Conservation (phyloP, 805 yeast genomes). For the Saccharomycopsis lassenensis region DNA sequence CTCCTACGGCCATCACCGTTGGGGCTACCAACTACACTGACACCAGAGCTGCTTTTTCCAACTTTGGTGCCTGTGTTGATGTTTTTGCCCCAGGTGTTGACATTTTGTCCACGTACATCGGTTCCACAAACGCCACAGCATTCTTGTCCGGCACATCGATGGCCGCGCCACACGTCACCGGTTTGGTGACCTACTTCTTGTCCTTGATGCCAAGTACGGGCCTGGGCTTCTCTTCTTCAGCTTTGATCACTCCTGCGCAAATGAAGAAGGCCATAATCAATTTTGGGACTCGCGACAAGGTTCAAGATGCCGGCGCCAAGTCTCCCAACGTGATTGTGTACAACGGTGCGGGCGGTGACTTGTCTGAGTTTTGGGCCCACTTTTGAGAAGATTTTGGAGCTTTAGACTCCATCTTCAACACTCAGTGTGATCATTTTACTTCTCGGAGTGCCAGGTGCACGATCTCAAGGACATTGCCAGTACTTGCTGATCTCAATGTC, state of each 20-base stretch:
- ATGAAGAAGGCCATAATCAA: constrained; percentile 64
- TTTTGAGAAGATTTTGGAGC: too few relatives aligned
- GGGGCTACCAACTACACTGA: constrained; percentile 89
- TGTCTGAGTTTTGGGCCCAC: constrained; percentile 62
- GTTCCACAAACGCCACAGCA: constrained; percentile 67
- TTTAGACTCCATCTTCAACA: too few relatives aligned
- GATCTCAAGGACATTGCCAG: too few relatives aligned
- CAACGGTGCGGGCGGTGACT: constrained; percentile 72
- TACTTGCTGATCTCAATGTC: too few relatives aligned
- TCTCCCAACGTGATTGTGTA: constrained; percentile 68
- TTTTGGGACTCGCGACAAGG: constrained; percentile 59
- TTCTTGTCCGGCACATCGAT: constrained; percentile 90
- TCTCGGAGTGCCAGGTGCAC: too few relatives aligned
- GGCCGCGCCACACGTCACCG: constrained; percentile 96
- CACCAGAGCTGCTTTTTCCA: constrained; percentile 86
- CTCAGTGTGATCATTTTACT: too few relatives aligned
- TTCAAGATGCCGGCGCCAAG: constrained; percentile 48
- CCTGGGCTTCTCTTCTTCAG: constrained; percentile 39
- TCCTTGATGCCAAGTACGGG: constrained; percentile 61
- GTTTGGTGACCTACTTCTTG: constrained; percentile 78
- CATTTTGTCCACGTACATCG: constrained; percentile 72
- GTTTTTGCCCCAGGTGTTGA: constrained; percentile 94
- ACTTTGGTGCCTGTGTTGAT: constrained; percentile 91
- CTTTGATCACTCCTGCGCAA: constrained; percentile 44
- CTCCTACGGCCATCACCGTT: constrained; percentile 75